Evolutionary conservation across 306 rosid genomes (phyloP), one percentile per base, ranked within the genome.

Genomic region (Vicia sativa): DNA sequence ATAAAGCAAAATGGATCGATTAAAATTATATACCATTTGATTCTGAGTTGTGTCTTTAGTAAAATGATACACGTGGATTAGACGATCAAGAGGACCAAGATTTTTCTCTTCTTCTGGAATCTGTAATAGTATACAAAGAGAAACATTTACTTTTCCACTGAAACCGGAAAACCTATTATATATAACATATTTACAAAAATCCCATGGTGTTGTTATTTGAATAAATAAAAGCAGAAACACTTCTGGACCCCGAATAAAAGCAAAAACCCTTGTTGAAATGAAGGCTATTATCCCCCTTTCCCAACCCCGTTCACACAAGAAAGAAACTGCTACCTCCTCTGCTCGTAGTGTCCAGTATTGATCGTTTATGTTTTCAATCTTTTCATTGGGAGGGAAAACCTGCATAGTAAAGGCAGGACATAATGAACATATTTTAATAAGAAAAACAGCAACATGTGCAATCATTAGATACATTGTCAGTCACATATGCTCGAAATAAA

Each of bases 321-420:
- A 42, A 69, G 39, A 80, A 62, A 81, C 3, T 53, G 59, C 34
- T 69, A 87, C 97, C 96, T 91, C 97, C 58, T 91, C 97, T 3
- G 97, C 97, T 15, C 97, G 87, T 59, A 91, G 82, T 4, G 97
- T 88, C 96, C 97, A 91, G 84, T 91, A 91, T 59, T 88, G 97
- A 77, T 91, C 97, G 66, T 89, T 91, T 16, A 91, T 89, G 74
- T 83, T 85, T 79, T 88, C 96, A 42, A 91, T 91, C 87, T 83
- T 91, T 74, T 91, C 97, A 79, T 48, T 77, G 25, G 82, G 91
- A 49, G 96, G 95, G 68, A 91, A 91, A 55, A 91, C 87, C 97
- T 91, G 86, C 78, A 84, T 7, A 74, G 34, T 53, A 67, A 35
- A 50, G n/a, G 19, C 57, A 50, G 29, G 53, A 70, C 59, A 28